Percentiles rank a stretch among this genome's conserved stretches.
Conservation (phyloP, 257 asterid genomes). For the Solanum pinnatisectum region DNA sequence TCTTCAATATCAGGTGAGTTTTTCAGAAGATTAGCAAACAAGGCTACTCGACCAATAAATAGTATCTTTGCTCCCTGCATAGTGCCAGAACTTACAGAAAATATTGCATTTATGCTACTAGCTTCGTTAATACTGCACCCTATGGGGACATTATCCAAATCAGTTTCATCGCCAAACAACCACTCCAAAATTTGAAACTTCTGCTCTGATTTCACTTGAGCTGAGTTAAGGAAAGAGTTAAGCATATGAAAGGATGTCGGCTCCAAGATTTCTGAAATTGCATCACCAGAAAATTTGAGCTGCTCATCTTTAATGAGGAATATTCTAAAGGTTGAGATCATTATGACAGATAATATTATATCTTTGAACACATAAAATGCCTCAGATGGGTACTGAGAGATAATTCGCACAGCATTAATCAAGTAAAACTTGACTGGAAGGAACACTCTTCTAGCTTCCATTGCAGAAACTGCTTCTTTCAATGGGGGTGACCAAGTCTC, state of each 20-base stretch:
- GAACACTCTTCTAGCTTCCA: conserved; percentile 82
- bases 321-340: conserved; percentile 61
- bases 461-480: conserved; percentile 38
- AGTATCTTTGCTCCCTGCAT: conserved; percentile 38
- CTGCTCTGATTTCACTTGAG: conserved; percentile 54
- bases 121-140: conserved; percentile 2
- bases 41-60: conserved; percentile 48
- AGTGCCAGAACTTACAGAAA: conserved; percentile 28
- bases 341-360: conserved; percentile 47
- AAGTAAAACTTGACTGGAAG: conserved; percentile 89
- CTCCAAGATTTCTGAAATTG: conserved; percentile 62
- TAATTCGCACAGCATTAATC: conserved; percentile 87
- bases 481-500: conserved; percentile 56
- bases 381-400: conserved; percentile 66
- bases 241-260: conserved; percentile 85
- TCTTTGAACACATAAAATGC: conserved; percentile 67
- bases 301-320: conserved; percentile 51
- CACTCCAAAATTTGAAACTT: conserved; percentile 69
- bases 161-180: conserved; percentile 36
- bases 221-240: conserved; percentile 61
- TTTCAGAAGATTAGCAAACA: conserved; percentile 53
- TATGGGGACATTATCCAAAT: conserved; percentile 7
- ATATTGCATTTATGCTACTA: conserved; percentile 26
- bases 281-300: conserved; percentile 56
- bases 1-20: conserved; percentile 71